Conservation (phyloP, 2,329 filamentous ascomycete genomes). For the Elsinoe batatas region DNA sequence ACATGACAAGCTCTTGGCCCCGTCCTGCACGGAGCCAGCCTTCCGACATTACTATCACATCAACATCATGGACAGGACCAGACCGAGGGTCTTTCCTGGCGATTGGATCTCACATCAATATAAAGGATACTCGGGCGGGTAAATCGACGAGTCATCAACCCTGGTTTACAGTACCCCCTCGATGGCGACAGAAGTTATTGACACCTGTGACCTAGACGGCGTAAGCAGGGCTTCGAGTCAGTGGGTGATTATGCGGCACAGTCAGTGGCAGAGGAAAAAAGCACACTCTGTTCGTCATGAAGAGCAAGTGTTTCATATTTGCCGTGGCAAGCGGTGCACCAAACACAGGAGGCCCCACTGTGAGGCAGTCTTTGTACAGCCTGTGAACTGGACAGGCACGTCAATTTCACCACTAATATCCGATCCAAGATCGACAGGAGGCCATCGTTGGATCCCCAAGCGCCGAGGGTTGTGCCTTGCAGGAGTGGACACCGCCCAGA, state of each 20-base stretch:
- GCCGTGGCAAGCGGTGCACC: neutral
- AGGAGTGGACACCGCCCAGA: conserved; percentile 5
- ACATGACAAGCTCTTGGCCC: neutral
- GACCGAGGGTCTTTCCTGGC: neutral
- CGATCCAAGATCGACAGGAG: conserved; percentile 8
- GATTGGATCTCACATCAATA: neutral
- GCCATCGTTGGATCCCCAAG: neutral
- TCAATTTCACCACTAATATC: too few relatives aligned
- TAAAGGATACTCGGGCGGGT: neutral
- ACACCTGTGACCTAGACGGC: neutral
- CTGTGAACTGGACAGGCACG: neutral
- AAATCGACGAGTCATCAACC: neutral
- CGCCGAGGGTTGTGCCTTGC: conserved; percentile 2
- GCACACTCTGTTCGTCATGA: neutral
- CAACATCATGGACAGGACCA: neutral
- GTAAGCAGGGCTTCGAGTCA: conserved; percentile 6
- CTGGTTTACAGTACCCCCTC: too few relatives aligned
- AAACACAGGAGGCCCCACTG: neutral
- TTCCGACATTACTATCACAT: neutral
- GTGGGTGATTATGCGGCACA: neutral
- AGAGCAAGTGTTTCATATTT: neutral
- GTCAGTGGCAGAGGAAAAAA: neutral
- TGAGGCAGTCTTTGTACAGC: neutral
- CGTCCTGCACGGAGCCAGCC: neutral
- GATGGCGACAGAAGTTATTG: neutral